These are phyloP conservation scores for Phylloboletellus chloephorus DNA, from an alignment of 1,284 basidiomycete species.

Conservation along the genomic window DNA sequence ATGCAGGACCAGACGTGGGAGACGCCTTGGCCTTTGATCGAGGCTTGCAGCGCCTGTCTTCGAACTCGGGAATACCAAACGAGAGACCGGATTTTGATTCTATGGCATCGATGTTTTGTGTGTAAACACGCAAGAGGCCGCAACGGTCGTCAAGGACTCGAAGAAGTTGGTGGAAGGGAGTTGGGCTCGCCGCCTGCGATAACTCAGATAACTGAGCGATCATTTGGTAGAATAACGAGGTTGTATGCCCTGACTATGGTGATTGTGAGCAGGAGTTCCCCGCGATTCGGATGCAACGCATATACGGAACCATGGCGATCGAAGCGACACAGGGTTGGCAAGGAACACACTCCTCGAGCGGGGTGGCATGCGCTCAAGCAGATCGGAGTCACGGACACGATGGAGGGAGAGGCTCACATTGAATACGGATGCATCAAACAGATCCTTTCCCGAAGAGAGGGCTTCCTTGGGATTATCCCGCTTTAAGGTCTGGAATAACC, in stretches of 20 bases:
- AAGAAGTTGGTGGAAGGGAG: slow-evolving; percentile 77
- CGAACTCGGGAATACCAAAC: slow-evolving; percentile 67
- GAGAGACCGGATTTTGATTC: slow-evolving; percentile 81
- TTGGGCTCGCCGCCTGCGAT: slow-evolving; percentile 71
- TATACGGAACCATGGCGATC: slow-evolving; percentile 2
- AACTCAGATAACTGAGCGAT: slow-evolving; percentile 76
- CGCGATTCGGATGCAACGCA: slow-evolving; percentile 3
- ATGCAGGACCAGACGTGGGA: slow-evolving; percentile 16
- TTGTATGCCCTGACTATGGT: slow-evolving; percentile 63
- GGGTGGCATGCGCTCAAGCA: background rate
- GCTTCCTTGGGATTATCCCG: slow-evolving; percentile 71
- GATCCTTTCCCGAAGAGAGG: slow-evolving; percentile 76
- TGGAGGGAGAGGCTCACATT: slow-evolving; percentile 51
- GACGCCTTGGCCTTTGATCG: slow-evolving; percentile 38
- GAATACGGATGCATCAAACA: slow-evolving; percentile 90
- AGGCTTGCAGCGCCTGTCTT: slow-evolving; percentile 46
- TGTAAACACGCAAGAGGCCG: slow-evolving; percentile 83
- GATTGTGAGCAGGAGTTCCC: slow-evolving; percentile 19
- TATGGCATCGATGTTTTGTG: slow-evolving; percentile 92
- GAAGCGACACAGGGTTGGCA: background rate
- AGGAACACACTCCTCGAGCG: slow-evolving; percentile 1
- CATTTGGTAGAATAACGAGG: slow-evolving; percentile 83
- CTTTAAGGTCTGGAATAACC: slow-evolving; percentile 77
- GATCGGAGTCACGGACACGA: slow-evolving; percentile 2
- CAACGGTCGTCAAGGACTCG: slow-evolving; percentile 73